These are phyloP conservation scores for Plantago major DNA, from an alignment of 257 asterid genomes.

Conservation along the genomic window DNA sequence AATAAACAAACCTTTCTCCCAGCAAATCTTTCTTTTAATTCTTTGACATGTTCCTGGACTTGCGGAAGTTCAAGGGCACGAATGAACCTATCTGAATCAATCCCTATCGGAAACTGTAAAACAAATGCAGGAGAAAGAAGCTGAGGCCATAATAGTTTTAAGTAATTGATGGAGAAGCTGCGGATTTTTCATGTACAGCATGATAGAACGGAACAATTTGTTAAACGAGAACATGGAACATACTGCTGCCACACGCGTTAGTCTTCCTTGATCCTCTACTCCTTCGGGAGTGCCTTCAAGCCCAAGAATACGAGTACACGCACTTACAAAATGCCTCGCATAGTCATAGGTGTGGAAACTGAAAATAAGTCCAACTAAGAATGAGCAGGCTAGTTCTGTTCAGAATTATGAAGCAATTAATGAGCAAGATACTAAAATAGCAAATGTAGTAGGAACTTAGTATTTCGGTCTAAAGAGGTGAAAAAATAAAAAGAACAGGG, in stretches of 20 bases:
- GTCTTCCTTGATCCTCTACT: constrained; percentile 94
- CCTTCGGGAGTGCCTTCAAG: constrained; percentile 98
- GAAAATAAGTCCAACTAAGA: constrained; percentile 30
- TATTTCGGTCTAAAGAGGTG: constrained; percentile 6
- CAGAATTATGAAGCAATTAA: constrained; percentile 8
- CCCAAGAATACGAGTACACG: constrained; percentile 94
- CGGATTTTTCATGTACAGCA: constrained; percentile 15
- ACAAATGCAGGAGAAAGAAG: constrained; percentile 21
- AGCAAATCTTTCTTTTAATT: constrained; percentile 66
- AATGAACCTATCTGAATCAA: constrained; percentile 85
- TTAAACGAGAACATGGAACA: constrained; percentile 16
- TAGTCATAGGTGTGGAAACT: constrained; percentile 95
- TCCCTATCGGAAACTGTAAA: constrained; percentile 85
- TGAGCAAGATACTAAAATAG: constrained; percentile 1
- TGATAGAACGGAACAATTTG: background rate
- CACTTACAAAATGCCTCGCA: constrained; percentile 93
- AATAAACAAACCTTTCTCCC: constrained; percentile 71
- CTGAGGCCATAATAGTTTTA: constrained; percentile 16
- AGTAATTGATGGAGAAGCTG: constrained; percentile 12
- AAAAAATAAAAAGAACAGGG: constrained; percentile 12
- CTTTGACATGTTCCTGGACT: constrained; percentile 64
- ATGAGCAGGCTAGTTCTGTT: constrained; percentile 23
- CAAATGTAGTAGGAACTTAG: constrained; percentile 11
- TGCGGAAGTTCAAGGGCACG: constrained; percentile 59
- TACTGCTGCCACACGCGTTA: constrained; percentile 98